A percentile compares a stretch with the other conserved stretches of the same genome.
These are phyloP conservation scores for Malassezia globosa DNA, from an alignment of 1,284 basidiomycete genomes.

Conservation along the genomic window DNA sequence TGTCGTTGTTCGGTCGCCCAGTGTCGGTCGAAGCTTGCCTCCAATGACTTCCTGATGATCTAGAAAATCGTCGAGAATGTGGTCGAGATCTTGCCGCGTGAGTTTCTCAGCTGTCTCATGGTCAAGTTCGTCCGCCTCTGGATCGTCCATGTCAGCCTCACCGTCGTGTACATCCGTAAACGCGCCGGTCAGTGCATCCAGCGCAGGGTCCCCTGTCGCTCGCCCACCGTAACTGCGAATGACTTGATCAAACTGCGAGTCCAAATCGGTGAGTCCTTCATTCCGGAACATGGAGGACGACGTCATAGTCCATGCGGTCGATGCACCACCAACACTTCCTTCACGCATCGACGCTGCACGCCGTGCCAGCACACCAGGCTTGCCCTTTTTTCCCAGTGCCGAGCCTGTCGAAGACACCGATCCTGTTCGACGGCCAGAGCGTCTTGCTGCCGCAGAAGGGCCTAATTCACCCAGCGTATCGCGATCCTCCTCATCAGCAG, in stretches of 20 bases:
- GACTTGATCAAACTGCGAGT: slow-evolving; percentile 70
- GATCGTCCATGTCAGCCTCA: slow-evolving; percentile 57
- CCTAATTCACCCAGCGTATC: slow-evolving; percentile 25
- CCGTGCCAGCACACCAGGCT: slow-evolving; percentile 36
- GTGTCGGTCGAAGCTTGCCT: slow-evolving; percentile 59
- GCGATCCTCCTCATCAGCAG: slow-evolving; percentile 28
- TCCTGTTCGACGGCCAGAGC: slow-evolving; percentile 7
- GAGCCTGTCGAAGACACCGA: slow-evolving; percentile 23
- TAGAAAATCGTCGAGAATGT: slow-evolving; percentile 87
- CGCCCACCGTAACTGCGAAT: slow-evolving; percentile 9
- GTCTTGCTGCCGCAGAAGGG: slow-evolving; percentile 16
- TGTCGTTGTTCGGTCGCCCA: slow-evolving; percentile 32
- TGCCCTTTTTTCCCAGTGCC: slow-evolving; percentile 27
- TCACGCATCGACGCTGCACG: slow-evolving; percentile 34
- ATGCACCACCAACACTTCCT: slow-evolving; percentile 31
- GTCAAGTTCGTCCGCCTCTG: slow-evolving; percentile 57
- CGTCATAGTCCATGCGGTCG: slow-evolving; percentile 58
- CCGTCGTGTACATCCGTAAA: slow-evolving; percentile 47
- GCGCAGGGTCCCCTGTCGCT: slow-evolving; percentile 3
- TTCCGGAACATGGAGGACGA: slow-evolving; percentile 91
- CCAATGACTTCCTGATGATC: slow-evolving; percentile 85
- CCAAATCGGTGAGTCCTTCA: slow-evolving; percentile 71
- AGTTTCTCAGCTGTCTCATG: slow-evolving; percentile 59
- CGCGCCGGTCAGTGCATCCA: slow-evolving; percentile 36
- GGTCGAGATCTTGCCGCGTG: slow-evolving; percentile 70